Evolutionary conservation across 192 early-diverging fungal genomes (phyloP), one percentile per base, ranked within the genome.

Genomic region (Jimgerdemannia lactiflua): DNA sequence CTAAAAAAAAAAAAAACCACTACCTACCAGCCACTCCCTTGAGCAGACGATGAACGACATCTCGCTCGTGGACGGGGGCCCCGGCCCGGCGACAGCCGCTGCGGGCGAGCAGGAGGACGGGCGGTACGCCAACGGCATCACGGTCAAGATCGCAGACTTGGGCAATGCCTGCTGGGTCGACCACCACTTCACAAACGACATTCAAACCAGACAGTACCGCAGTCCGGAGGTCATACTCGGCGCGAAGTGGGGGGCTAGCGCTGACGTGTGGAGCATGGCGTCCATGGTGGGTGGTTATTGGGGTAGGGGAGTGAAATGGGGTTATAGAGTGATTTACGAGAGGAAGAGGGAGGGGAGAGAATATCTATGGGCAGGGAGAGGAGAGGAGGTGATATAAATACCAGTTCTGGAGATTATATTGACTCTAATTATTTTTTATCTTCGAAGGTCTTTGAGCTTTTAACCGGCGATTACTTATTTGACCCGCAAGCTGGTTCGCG

Each of bases 121-220:
- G 63, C 9, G 43, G 64, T 17, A 72, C 63, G 14, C 14, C 49
- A 70, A 72, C 74, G 17, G 72, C 64, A 83, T 94, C 43, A 86
- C 88, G 20, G 94, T 99, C 71, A 99, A 99, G 83, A 95, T 99
- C 77, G 96, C 96, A 10, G 97, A 99, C 82, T 83, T 99, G 18
- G 97, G 97, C 14, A 99, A 99, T 79, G 95, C 96, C 29, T 97
- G 96, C 73, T 99, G 97, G 97, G 90, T 92, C 1, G 86, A 97
- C 79, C 92, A 97, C 81, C 96, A 99, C 79, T 98, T 97, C 76
- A 96, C 96, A 1, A 91, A 94, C 54, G 95, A 97, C 78, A 98
- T 99, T 73, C 97, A 99, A 85, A 99, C 97, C 54, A 92, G 97
- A 69, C 96, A 99, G 81, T 99, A 99, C 78, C 91, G 97, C 71